phyloP scores from a whole-genome alignment of 352 stramenopile genomes.

The Blastocystis sp. region DNA sequence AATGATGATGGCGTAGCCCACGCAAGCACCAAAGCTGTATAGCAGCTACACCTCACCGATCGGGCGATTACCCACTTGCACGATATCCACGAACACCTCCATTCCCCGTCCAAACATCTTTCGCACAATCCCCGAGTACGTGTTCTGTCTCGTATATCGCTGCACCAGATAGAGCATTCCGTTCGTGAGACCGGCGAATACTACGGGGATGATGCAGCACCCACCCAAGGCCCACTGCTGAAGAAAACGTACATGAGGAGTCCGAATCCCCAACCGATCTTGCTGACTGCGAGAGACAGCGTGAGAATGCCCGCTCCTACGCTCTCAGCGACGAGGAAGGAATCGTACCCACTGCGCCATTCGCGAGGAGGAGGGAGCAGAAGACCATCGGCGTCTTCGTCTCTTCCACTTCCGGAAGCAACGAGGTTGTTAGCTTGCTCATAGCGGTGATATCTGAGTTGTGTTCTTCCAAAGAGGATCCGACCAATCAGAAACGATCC shows the following conservation, averaged over 20 bases:
- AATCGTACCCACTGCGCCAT: slow-evolving; percentile 48
- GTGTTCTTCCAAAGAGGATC: neutral
- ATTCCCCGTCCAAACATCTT: slow-evolving; percentile 37
- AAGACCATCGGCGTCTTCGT: slow-evolving; percentile 42
- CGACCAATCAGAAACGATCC: slow-evolving; percentile 77
- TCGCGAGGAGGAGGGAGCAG: slow-evolving; percentile 49
- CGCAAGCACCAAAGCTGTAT: slow-evolving; percentile 69
- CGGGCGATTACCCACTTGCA: neutral
- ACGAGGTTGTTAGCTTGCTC: slow-evolving; percentile 15
- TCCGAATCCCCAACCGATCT: slow-evolving; percentile 71
- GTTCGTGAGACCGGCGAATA: slow-evolving; percentile 60
- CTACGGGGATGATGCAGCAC: neutral
- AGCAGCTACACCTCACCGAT: slow-evolving; percentile 31
- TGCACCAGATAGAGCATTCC: slow-evolving; percentile 70
- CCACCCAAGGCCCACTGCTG: neutral
- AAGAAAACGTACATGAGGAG: slow-evolving; percentile 72
- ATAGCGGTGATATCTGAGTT: neutral
- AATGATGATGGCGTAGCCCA: slow-evolving; percentile 73
- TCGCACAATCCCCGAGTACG: slow-evolving; percentile 59
- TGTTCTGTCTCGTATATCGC: slow-evolving; percentile 45
- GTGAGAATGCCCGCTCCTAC: slow-evolving; percentile 69
- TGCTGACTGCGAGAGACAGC: slow-evolving; percentile 52
- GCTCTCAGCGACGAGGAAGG: neutral
- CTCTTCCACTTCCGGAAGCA: slow-evolving; percentile 40
- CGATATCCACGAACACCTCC: slow-evolving; percentile 42